Conservation (phyloP, 2,329 filamentous ascomycete species). For the Aspergillus melleus region DNA sequence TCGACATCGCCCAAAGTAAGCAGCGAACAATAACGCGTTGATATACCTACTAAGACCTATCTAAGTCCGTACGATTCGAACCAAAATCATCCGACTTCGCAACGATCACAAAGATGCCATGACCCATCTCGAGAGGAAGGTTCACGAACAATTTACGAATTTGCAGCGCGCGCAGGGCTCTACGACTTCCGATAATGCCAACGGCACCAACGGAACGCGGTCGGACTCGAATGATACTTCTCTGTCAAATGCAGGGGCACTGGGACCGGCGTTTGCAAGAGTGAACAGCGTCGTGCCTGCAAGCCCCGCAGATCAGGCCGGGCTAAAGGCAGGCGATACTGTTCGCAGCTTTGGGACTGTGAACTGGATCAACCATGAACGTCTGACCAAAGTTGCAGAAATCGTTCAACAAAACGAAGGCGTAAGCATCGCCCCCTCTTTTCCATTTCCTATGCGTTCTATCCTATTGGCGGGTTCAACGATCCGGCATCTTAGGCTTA, state of each 20-base stretch:
- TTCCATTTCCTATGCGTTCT: background rate
- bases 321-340: constrained; percentile 75
- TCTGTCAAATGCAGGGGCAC: constrained; percentile 27
- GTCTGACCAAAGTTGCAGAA: constrained; percentile 81
- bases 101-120: constrained; percentile 95
- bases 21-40: background rate
- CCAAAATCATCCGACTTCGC: constrained; percentile 81
- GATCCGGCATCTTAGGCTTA: background rate
- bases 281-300: constrained; percentile 77
- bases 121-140: constrained; percentile 74
- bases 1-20: constrained; percentile 91
- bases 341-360: constrained; percentile 84
- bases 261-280: constrained; percentile 75
- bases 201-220: constrained; percentile 20
- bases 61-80: constrained; percentile 84
- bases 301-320: constrained; percentile 81
- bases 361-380: constrained; percentile 81
- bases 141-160: constrained; percentile 89
- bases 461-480: background rate
- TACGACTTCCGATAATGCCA: constrained; percentile 26
- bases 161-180: constrained; percentile 55
- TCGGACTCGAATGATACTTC: constrained; percentile 23
- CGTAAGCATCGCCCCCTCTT: constrained; percentile 54
- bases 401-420: constrained; percentile 87
- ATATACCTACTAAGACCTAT: constrained; percentile 14